phyloP scores from a whole-genome alignment of 164 flowering plant species.

The Litsea cubeba region DNA sequence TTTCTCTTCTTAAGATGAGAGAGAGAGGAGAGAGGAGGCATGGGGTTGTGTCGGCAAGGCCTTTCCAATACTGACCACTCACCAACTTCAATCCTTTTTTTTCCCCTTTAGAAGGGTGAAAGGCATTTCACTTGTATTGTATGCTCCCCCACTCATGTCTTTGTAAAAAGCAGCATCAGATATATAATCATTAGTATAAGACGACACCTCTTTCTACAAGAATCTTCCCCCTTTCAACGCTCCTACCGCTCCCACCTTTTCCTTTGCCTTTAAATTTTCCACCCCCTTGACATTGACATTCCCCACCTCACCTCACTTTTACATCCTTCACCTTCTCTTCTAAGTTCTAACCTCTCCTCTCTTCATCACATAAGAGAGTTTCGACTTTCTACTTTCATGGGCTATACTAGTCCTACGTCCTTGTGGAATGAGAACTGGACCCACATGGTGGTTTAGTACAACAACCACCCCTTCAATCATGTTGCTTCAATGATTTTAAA shows the following conservation, averaged over 20 bases:
- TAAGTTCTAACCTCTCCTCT: no score
- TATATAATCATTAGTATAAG: conserved; percentile 49
- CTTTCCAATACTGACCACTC: conserved; percentile 3
- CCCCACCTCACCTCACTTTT: not conserved
- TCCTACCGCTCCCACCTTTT: conserved; percentile 4
- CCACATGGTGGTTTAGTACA: no score
- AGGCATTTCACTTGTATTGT: conserved; percentile 34
- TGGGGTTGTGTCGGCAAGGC: conserved; percentile 13
- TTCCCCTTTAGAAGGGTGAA: conserved; percentile 10
- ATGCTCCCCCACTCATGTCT: conserved; percentile 31
- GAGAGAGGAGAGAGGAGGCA: conserved; percentile 2
- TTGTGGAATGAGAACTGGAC: no score
- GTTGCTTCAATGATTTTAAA: no score
- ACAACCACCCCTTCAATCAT: no score
- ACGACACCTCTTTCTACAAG: conserved; percentile 41
- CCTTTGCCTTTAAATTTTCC: not conserved
- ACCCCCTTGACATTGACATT: not conserved
- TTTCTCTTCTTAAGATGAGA: no score
- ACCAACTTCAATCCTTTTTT: conserved; percentile 8
- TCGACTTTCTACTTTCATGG: no score
- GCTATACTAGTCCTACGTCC: no score
- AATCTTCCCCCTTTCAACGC: conserved; percentile 47
- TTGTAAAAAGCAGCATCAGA: conserved; percentile 27
- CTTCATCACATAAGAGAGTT: no score
- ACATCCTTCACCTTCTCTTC: no score